These are phyloP conservation scores for Trichoderma breve DNA, from an alignment of 2,329 filamentous ascomycete genomes.

Conservation along the genomic window DNA sequence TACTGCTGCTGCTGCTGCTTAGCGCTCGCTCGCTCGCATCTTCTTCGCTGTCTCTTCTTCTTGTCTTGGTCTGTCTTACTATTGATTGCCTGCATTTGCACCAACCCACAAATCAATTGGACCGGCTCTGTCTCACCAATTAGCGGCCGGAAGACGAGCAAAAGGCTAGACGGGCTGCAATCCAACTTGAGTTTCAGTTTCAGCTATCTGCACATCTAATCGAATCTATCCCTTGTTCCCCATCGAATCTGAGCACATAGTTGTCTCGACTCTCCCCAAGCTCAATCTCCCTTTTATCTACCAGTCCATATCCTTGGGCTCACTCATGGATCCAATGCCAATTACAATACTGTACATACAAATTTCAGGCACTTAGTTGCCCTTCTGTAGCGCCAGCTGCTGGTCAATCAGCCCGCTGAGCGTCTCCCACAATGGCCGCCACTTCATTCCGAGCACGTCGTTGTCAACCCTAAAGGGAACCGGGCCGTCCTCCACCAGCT, in stretches of 20 bases:
- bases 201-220: not conserved
- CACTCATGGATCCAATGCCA: too few relatives aligned
- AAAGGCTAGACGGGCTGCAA: not conserved
- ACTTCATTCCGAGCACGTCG: not conserved
- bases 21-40: not conserved
- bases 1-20: not conserved
- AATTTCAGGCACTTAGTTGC: not conserved
- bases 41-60: not conserved
- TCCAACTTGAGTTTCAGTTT: slow-evolving; percentile 4
- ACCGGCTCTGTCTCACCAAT: not conserved
- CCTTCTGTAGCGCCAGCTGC: slow-evolving; percentile 7
- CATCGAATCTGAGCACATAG: not conserved
- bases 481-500: not conserved
- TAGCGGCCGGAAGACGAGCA: not conserved
- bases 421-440: slow-evolving; percentile 8
- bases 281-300: not conserved
- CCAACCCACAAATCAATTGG: not conserved
- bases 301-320: not conserved
- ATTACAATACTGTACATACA: too few relatives aligned
- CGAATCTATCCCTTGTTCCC: not conserved
- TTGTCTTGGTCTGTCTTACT: not conserved
- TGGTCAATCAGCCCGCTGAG: not conserved
- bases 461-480: slow-evolving; percentile 3
- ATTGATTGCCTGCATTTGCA: not conserved
- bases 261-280: not conserved